phyloP scores from a whole-genome alignment of 768 basidiomycete species.

The Candolleomyces eurysporus region DNA sequence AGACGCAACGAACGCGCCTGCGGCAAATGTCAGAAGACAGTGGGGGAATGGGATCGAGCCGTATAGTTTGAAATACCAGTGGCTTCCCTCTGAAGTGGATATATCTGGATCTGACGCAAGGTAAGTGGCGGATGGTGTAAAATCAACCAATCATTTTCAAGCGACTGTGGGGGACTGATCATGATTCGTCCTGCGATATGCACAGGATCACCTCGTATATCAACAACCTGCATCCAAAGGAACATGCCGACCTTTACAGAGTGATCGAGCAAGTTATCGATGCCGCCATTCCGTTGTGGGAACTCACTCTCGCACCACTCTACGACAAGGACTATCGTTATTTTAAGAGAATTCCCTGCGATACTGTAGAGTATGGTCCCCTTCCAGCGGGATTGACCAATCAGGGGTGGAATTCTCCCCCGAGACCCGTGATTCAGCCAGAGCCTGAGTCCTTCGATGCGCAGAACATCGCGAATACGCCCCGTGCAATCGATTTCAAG shows the following conservation, averaged over 20 bases:
- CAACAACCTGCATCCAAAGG: conserved; percentile 35
- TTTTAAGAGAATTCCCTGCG: not conserved
- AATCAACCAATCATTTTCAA: not conserved
- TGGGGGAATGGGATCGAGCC: not conserved
- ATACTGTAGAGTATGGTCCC: not conserved
- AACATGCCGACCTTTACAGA: conserved; percentile 20
- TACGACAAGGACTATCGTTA: not conserved
- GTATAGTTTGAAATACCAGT: conserved; percentile 13
- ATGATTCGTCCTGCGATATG: not conserved
- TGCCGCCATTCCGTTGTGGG: conserved; percentile 28
- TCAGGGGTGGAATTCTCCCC: not conserved
- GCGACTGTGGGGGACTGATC: not conserved
- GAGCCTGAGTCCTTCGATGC: not conserved
- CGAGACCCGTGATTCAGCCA: not conserved
- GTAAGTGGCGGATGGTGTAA: not conserved
- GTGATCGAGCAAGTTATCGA: conserved; percentile 24
- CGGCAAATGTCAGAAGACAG: not conserved
- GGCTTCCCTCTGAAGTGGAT: conserved; percentile 14
- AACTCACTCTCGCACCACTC: conserved; percentile 21
- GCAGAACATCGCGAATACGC: not conserved
- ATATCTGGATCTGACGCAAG: conserved; percentile 11
- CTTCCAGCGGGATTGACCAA: not conserved
- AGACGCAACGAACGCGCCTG: not conserved
- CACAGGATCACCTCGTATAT: conserved; percentile 34
- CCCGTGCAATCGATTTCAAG: conserved; percentile 9